Evolutionary conservation across 2,329 filamentous ascomycete genomes (phyloP).

Genomic region (Aspergillus puulaauensis): DNA sequence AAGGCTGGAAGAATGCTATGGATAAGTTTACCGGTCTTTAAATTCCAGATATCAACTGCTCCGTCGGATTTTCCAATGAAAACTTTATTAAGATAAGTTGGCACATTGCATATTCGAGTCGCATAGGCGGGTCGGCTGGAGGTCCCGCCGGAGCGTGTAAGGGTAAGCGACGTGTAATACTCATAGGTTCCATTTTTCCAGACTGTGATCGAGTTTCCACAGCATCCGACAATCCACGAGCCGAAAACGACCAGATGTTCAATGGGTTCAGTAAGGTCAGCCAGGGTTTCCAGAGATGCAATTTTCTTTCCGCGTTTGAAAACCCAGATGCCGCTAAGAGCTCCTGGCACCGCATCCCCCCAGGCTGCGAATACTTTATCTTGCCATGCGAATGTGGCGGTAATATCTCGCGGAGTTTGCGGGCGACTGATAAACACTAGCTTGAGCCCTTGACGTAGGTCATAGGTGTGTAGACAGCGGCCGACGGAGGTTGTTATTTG

Average conservation of each 20-base stretch:
- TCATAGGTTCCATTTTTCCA: conserved; percentile 84
- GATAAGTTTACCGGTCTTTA: conserved; percentile 85
- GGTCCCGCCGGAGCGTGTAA: conserved; percentile 56
- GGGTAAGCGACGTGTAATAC: conserved; percentile 80
- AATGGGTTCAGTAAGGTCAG: conserved; percentile 66
- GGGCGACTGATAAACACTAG: conserved; percentile 91
- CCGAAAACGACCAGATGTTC: conserved; percentile 80
- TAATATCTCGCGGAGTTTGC: conserved; percentile 82
- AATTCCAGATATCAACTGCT: conserved; percentile 94
- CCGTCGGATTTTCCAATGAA: conserved; percentile 86
- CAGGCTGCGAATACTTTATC: conserved; percentile 86
- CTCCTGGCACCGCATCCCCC: conserved; percentile 57
- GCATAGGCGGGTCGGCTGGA: conserved; percentile 68
- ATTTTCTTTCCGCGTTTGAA: conserved; percentile 89
- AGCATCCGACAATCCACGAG: conserved; percentile 84
- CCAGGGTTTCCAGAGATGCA: conserved; percentile 69
- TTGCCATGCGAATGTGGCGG: conserved; percentile 83
- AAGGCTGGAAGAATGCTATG: conserved; percentile 82
- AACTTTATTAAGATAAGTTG: conserved; percentile 94
- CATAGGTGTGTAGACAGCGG: conserved; percentile 89
- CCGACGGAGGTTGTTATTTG: conserved; percentile 96
- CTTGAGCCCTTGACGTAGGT: conserved; percentile 83
- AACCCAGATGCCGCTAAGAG: conserved; percentile 72
- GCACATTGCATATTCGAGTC: conserved; percentile 80
- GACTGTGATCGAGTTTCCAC: conserved; percentile 73